These are phyloP conservation scores for Raphanus sativus DNA, from an alignment of 345 rosid genomes.

Conservation along the genomic window DNA sequence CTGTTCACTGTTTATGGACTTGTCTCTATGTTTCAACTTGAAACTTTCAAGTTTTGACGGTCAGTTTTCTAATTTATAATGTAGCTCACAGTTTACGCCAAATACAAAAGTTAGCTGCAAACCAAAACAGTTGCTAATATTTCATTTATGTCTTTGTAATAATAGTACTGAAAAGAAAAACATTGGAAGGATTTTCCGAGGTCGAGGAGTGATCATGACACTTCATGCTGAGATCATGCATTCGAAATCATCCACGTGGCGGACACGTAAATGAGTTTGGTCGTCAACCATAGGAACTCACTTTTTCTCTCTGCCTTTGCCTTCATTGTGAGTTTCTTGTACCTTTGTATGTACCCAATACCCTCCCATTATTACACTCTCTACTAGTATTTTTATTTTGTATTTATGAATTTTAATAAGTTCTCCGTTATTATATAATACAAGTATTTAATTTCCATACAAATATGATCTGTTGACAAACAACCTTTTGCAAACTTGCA, in stretches of 20 bases:
- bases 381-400: neutral
- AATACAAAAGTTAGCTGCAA: slow-evolving; percentile 18
- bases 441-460: neutral
- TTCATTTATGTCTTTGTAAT: neutral
- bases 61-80: neutral
- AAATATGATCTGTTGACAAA: neutral
- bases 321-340: slow-evolving; percentile 34
- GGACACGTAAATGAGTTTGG: slow-evolving; percentile 33
- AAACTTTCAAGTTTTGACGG: neutral
- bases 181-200: neutral
- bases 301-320: slow-evolving; percentile 17
- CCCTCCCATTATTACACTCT: neutral
- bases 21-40: neutral
- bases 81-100: slow-evolving; percentile 28
- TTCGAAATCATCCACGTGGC: slow-evolving; percentile 40
- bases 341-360: slow-evolving; percentile 28
- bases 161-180: neutral
- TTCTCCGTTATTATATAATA: neutral
- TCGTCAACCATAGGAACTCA: slow-evolving; percentile 37
- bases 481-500: neutral
- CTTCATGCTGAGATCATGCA: slow-evolving; percentile 46
- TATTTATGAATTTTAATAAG: too few relatives aligned
- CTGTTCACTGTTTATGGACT: neutral
- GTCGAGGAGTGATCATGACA: slow-evolving; percentile 38
- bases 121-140: neutral